A percentile compares a stretch with the other conserved stretches of the same genome.
Evolutionary conservation across 768 basidiomycete genomes (phyloP).

Genomic region (Coprinopsis cinerea): DNA sequence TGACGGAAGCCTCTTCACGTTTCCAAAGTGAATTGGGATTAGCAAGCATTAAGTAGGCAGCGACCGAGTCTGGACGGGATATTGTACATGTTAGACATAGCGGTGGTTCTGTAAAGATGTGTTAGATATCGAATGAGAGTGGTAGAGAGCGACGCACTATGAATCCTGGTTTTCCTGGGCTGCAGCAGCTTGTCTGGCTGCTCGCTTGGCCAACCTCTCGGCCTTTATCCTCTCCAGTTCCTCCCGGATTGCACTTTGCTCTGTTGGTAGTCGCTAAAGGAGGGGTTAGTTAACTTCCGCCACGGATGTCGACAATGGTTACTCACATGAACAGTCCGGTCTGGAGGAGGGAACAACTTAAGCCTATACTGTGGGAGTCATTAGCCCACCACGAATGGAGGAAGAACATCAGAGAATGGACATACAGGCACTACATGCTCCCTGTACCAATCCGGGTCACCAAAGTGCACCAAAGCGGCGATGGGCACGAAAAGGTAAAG

Average conservation of each 20-base stretch:
- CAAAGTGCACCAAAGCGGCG: conserved; percentile 74
- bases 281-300: background rate
- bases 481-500: conserved; percentile 85
- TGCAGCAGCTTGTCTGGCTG: conserved; percentile 35
- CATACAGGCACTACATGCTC: conserved; percentile 69
- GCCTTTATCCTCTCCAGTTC: conserved; percentile 71
- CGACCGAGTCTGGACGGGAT: too few species aligned
- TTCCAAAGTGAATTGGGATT: conserved; percentile 15
- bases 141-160: conserved; percentile 10
- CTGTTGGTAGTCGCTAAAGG: conserved; percentile 54
- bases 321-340: conserved; percentile 47
- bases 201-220: conserved; percentile 43
- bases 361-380: conserved; percentile 53
- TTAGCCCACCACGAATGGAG: background rate
- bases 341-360: conserved; percentile 59
- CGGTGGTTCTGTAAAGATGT: background rate
- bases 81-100: background rate
- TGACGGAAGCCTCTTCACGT: conserved; percentile 30
- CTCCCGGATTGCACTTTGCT: conserved; percentile 57
- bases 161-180: conserved; percentile 15
- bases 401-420: background rate
- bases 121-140: background rate
- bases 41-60: background rate
- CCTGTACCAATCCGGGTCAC: conserved; percentile 84
- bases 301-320: background rate